These are phyloP conservation scores for Pythium insidiosum DNA, from an alignment of 352 stramenopile species.

Conservation along the genomic window DNA sequence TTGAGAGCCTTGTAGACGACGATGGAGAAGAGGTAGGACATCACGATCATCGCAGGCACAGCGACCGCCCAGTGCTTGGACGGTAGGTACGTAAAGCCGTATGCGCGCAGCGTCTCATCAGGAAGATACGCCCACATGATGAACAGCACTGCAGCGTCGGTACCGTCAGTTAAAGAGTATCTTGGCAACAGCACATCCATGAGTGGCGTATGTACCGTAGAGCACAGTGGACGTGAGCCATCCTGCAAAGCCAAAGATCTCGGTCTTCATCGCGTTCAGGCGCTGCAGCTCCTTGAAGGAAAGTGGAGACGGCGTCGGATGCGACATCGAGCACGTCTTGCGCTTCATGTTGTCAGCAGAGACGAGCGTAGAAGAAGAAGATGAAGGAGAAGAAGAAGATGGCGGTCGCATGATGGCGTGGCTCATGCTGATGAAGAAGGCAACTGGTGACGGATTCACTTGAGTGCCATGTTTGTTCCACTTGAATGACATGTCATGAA, in stretches of 20 bases:
- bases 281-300: slow-evolving; percentile 81
- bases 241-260: slow-evolving; percentile 82
- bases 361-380: too few species aligned
- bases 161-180: neutral
- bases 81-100: slow-evolving; percentile 85
- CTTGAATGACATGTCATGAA: too few species aligned
- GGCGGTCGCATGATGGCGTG: too few species aligned
- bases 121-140: slow-evolving; percentile 86
- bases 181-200: neutral
- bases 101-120: slow-evolving; percentile 58
- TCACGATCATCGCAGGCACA: slow-evolving; percentile 73
- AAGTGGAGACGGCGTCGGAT: slow-evolving; percentile 16
- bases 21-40: slow-evolving; percentile 77
- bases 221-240: slow-evolving; percentile 75
- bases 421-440: too few species aligned
- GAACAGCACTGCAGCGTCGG: slow-evolving; percentile 49
- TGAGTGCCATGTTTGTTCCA: too few species aligned
- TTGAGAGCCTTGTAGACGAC: slow-evolving; percentile 83
- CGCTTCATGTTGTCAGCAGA: too few species aligned
- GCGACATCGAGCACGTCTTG: slow-evolving; percentile 13
- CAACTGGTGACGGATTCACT: too few species aligned
- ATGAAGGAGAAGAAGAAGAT: too few species aligned
- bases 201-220: slow-evolving; percentile 63
- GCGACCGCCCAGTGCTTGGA: slow-evolving; percentile 88
- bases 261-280: slow-evolving; percentile 73